phyloP scores from a whole-genome alignment of 169 alveolate species.

The Neospora caninum region DNA sequence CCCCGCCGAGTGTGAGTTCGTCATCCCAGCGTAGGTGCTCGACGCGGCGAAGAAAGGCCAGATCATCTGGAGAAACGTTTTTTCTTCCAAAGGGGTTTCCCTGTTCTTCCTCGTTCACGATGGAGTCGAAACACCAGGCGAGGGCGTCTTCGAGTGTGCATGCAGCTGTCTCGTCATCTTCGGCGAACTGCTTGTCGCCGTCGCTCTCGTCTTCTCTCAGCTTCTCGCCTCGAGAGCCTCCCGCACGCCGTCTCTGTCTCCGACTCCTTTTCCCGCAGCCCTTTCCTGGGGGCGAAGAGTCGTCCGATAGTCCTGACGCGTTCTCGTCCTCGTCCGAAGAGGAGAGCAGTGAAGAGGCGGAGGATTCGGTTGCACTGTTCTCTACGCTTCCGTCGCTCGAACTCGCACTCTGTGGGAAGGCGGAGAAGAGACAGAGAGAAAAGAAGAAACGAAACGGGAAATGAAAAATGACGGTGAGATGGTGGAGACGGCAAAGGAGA shows the following conservation, averaged over 20 bases:
- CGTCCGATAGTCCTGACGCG: background rate
- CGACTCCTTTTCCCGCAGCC: background rate
- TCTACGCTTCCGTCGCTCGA: background rate
- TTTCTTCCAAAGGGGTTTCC: background rate
- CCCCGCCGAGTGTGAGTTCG: constrained; percentile 28
- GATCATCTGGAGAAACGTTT: background rate
- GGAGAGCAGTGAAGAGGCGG: background rate
- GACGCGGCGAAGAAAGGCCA: background rate
- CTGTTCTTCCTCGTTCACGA: background rate
- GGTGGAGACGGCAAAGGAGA: background rate
- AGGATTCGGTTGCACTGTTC: background rate
- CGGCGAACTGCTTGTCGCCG: background rate
- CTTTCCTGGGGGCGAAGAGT: background rate
- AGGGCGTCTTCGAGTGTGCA: constrained; percentile 1
- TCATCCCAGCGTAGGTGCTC: constrained; percentile 40
- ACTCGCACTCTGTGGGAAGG: background rate
- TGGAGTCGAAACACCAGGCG: constrained; percentile 28
- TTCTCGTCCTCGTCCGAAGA: background rate
- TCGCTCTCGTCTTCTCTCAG: background rate
- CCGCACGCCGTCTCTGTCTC: background rate
- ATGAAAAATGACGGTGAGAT: background rate
- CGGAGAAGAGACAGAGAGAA: background rate
- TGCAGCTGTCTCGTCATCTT: background rate
- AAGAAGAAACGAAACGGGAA: background rate
- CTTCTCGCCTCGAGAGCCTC: background rate